Evolutionary conservation across 2,329 filamentous ascomycete genomes (phyloP).

Genomic region (Colletotrichum tropicicola): DNA sequence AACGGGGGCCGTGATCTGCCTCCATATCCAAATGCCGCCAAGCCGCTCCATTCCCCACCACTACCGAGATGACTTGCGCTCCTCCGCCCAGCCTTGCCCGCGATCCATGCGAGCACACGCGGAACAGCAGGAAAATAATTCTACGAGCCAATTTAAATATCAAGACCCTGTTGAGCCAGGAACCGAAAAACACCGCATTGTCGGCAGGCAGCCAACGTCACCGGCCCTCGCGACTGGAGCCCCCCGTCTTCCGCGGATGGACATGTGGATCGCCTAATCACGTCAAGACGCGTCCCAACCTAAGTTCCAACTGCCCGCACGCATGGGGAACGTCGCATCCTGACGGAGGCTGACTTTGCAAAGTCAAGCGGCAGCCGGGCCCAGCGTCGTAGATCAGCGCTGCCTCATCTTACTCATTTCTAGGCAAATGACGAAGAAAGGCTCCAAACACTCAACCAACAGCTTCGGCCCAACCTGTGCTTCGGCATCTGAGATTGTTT

Average conservation of each 20-base stretch:
- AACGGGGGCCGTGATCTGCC: conserved; percentile 16
- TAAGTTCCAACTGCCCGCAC: background rate
- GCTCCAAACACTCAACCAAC: background rate
- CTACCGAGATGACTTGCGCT: conserved; percentile 14
- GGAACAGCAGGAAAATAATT: background rate
- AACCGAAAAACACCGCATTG: background rate
- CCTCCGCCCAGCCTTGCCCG: conserved; percentile 10
- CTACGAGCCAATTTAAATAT: conserved; percentile 4
- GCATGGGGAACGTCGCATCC: background rate
- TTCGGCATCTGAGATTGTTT: background rate
- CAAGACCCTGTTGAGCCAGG: background rate
- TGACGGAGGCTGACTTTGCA: background rate
- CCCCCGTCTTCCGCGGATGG: background rate
- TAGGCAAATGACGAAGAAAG: background rate
- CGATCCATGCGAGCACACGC: conserved; percentile 19
- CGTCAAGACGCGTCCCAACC: too few relatives aligned
- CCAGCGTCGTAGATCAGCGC: conserved; percentile 1
- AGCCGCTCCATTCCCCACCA: conserved; percentile 8
- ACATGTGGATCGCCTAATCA: background rate
- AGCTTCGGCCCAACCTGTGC: background rate
- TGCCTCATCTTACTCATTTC: conserved; percentile 14
- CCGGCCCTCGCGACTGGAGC: background rate
- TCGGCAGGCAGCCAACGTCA: conserved; percentile 7
- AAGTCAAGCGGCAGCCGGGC: background rate
- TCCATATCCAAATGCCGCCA: conserved; percentile 9